Percentiles rank a stretch among this genome's conserved stretches.
phyloP scores from a whole-genome alignment of 176 grass and related monocot species.

The Avena sativa region DNA sequence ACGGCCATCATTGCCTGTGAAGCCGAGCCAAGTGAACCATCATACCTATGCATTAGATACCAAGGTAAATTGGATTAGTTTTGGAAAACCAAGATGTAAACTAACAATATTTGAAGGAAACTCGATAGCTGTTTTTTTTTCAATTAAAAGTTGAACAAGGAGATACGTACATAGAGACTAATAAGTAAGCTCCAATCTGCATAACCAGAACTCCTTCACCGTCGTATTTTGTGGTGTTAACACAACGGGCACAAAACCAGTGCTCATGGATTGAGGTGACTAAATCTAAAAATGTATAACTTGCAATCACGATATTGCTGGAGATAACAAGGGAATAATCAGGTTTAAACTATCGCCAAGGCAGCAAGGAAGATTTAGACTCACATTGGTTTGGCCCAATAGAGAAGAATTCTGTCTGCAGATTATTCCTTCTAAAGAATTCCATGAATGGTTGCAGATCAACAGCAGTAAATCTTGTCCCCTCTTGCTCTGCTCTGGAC shows the following conservation, averaged over 20 bases:
- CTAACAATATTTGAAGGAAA: neutral
- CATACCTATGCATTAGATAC: conserved; percentile 62
- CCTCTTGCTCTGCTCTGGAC: conserved; percentile 89
- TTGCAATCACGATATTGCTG: conserved; percentile 31
- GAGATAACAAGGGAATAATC: conserved; percentile 15
- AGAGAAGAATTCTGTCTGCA: conserved; percentile 82
- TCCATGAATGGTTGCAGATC: conserved; percentile 79
- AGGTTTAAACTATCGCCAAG: neutral
- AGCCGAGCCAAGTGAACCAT: conserved; percentile 79
- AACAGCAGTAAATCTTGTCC: conserved; percentile 64
- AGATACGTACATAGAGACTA: conserved; percentile 73
- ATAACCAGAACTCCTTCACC: conserved; percentile 86
- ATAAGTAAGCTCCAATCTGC: conserved; percentile 75
- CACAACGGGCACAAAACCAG: conserved; percentile 75
- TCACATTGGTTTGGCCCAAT: conserved; percentile 81
- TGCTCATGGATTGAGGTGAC: conserved; percentile 86
- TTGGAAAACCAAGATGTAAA: neutral
- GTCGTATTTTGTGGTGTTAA: conserved; percentile 64
- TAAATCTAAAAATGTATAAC: conserved; percentile 59
- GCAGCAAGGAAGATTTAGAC: conserved; percentile 1
- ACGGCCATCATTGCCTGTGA: conserved; percentile 78
- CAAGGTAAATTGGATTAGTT: neutral
- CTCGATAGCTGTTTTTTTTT: neutral
- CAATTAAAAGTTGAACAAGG: conserved; percentile 29
- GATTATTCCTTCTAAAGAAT: conserved; percentile 73